Base-by-base conservation (phyloP, 495 filamentous ascomycete genomes). In the Cetradonia linearis region DNA sequence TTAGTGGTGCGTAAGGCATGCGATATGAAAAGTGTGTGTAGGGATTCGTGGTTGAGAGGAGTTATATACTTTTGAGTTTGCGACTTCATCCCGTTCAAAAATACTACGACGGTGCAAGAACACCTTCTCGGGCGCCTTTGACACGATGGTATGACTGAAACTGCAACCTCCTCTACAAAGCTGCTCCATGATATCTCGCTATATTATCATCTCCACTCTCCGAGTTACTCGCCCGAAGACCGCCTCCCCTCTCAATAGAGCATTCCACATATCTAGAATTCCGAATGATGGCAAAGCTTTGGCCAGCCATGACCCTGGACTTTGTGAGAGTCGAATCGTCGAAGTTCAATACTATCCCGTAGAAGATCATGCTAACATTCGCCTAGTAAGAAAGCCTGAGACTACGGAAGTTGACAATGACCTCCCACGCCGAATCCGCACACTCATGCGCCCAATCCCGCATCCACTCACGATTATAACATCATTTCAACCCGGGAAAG, bases 391-490 rank as follows among this genome's bases (percentile, higher is more conserved):
- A 33, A 8, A 31, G 30, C 9, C 27, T 13, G 25, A 46, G 42
- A 1, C 20, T 47, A 48, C 42, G 42, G 5, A 46, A 25, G 42
- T 11, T 42, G 18, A 47, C 8, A 0, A 47, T 31, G 18, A 31
- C 28, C 25, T 16, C 9, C 6, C 38, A 5, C 34, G 16, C 5
- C 27, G 18, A 34, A 50, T 61, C 38, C 59, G 49, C 23, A 40
- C 13, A 13, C 40, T 61, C n/a, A 61, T 61, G 59, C 49, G 52
- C 30, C 42, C 59, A 40, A 42, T 50, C 2, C 59, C 59, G 5
- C 25, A 56, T 30, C n/a, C 59, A 18, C 59, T 61, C 50, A 61
- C 59, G 18, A n/a, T 56, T 11, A 61, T 61, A 36, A 60, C n/a
- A 20, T 61, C 59, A 14, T 18, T 14, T 27, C 8, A 25, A 30